Evolutionary conservation across 2,329 filamentous ascomycete genomes (phyloP).

Genomic region (Fonsecaea pedrosoi): DNA sequence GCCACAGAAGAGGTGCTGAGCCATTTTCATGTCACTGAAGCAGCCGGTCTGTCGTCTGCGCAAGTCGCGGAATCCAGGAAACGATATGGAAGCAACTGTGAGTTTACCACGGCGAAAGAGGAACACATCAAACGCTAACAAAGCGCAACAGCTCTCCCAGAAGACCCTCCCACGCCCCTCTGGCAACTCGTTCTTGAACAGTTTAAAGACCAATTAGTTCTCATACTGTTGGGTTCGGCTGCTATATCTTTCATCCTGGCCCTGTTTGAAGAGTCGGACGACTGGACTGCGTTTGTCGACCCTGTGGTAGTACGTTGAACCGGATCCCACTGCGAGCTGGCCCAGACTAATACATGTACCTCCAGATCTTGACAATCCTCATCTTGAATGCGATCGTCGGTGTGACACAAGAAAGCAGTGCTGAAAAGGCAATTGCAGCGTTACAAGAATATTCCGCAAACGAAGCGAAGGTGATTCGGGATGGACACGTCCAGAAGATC

Average conservation of each 20-base stretch:
- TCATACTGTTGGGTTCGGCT: slow-evolving; percentile 91
- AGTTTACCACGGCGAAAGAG: slow-evolving; percentile 35
- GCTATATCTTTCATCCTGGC: slow-evolving; percentile 92
- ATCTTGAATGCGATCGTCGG: slow-evolving; percentile 96
- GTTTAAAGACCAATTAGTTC: slow-evolving; percentile 97
- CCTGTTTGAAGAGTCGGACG: slow-evolving; percentile 88
- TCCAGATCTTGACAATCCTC: slow-evolving; percentile 90
- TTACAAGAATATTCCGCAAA: slow-evolving; percentile 99
- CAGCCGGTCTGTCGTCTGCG: slow-evolving; percentile 57
- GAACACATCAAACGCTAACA: slow-evolving; percentile 35
- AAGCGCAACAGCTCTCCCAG: slow-evolving; percentile 66
- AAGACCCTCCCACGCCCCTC: slow-evolving; percentile 93
- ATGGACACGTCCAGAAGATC: slow-evolving; percentile 79
- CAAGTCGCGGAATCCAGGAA: slow-evolving; percentile 56
- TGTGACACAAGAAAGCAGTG: slow-evolving; percentile 97
- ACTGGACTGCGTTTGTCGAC: slow-evolving; percentile 97
- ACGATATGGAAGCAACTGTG: slow-evolving; percentile 64
- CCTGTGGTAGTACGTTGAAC: slow-evolving; percentile 78
- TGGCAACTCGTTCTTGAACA: slow-evolving; percentile 98
- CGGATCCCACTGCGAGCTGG: not conserved
- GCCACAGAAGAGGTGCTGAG: slow-evolving; percentile 58
- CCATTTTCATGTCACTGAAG: slow-evolving; percentile 60
- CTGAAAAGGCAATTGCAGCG: slow-evolving; percentile 96
- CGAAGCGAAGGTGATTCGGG: slow-evolving; percentile 89
- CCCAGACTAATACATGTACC: slow-evolving; percentile 11